Evolutionary conservation across 179 eudicot species (phyloP).

Genomic region (Pouteria campechiana): DNA sequence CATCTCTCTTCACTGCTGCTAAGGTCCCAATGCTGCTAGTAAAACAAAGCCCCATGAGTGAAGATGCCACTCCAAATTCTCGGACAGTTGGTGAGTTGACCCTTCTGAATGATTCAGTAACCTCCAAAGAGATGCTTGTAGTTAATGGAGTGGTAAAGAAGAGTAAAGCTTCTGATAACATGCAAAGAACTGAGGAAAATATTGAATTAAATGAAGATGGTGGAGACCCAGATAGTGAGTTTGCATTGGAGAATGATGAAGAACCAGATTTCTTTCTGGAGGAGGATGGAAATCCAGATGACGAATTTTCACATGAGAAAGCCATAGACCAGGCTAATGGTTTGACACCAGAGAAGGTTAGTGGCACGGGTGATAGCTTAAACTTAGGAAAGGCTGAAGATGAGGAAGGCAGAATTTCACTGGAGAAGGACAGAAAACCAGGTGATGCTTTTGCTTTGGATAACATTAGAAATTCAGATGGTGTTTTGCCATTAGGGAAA

Average conservation of each 20-base stretch:
- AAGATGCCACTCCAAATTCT: no score
- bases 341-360: conserved; percentile 1
- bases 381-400: neutral
- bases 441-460: conserved; percentile 6
- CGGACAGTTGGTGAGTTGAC: conserved; percentile 1
- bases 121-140: no score
- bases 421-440: conserved; percentile 7
- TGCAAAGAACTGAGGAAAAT: neutral
- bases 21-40: conserved; percentile 5
- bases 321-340: conserved; percentile 3
- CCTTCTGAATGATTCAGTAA: conserved; percentile 1
- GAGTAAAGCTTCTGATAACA: no score
- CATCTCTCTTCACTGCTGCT: conserved; percentile 32
- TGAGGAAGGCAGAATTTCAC: no score
- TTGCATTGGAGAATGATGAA: conserved; percentile 11
- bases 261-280: conserved; percentile 8
- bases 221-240: conserved; percentile 4
- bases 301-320: conserved; percentile 2
- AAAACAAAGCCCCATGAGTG: no score
- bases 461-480: conserved; percentile 8
- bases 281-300: conserved; percentile 11
- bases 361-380: neutral
- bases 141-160: conserved; percentile 3
- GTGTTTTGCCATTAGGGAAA: conserved; percentile 3
- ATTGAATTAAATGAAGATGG: conserved; percentile 5